Conservation (phyloP, 345 rosid genomes). For the Salix exigua region DNA sequence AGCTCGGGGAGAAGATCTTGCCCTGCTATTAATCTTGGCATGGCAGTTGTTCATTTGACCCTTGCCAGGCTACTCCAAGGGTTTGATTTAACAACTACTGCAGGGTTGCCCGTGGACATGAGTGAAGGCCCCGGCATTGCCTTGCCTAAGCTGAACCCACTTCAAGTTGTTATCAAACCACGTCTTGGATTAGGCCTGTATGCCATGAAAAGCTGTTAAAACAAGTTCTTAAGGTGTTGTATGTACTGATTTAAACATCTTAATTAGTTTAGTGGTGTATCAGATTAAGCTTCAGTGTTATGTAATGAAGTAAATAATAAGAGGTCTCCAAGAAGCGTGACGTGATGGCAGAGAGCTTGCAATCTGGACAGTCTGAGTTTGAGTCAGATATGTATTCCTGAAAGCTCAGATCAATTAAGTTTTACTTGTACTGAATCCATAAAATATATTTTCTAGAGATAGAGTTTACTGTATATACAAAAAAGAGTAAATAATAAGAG, state of each 20-base stretch:
- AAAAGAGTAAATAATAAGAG: too few relatives aligned
- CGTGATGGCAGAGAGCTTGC: too few relatives aligned
- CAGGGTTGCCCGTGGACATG: slow-evolving; percentile 22
- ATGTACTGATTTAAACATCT: too few relatives aligned
- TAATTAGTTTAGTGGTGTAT: too few relatives aligned
- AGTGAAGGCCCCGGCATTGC: slow-evolving; percentile 18
- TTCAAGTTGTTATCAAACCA: slow-evolving; percentile 15
- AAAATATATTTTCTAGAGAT: too few relatives aligned
- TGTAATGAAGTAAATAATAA: too few relatives aligned
- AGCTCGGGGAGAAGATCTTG: slow-evolving; percentile 31
- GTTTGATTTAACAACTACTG: slow-evolving; percentile 13
- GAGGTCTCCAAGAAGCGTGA: too few relatives aligned
- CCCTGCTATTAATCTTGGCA: slow-evolving; percentile 20
- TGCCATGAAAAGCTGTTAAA: too few relatives aligned
- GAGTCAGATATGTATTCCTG: too few relatives aligned
- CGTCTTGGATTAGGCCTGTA: slow-evolving; percentile 13
- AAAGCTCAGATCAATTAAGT: too few relatives aligned
- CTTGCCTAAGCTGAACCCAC: slow-evolving; percentile 16
- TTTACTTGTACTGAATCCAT: rapidly evolving
- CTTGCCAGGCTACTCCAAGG: slow-evolving; percentile 28
- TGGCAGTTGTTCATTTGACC: slow-evolving; percentile 15
- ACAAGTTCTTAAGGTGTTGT: background rate
- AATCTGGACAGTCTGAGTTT: too few relatives aligned
- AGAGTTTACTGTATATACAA: rapidly evolving
- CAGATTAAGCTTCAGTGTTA: too few relatives aligned